Base-by-base conservation (phyloP, 805 yeast species). In the Wickerhamomyces ciferrii region DNA sequence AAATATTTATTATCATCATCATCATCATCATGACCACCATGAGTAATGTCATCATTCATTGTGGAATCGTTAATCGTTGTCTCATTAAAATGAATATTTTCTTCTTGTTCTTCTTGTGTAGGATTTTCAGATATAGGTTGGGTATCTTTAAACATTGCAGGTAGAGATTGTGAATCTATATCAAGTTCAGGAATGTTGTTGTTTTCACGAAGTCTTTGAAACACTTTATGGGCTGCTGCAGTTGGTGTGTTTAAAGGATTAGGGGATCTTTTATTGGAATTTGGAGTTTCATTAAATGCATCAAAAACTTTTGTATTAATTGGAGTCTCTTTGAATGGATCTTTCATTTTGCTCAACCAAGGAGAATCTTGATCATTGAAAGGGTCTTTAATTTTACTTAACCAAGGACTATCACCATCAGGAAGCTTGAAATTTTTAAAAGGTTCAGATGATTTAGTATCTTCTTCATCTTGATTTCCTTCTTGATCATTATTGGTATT, bases 311-410 rank as follows among this genome's bases (percentile, higher is more conserved):
- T 51, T 32, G 42, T 35, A 27, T 13, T 34, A 9, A 39, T 24
- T 5, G 61, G 60, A 0, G 63, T 58, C 13, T 56, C 61, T 29
- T 62, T 66, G 49, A 72, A 72, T 7, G 76, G 76, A 48, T 72
- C 62, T 24, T 51, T 56, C 18, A 69, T 54, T 29, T 61, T 62
- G 20, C 54, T 58, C 17, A 68, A 44, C 55, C 61, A 58, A 4
- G 64, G 59, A n/a, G 54, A 53, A 17, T 50, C 50, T 2, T 52
- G 27, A 17, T 53, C 47, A 27, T 39, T 21, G 19, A 69, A 68
- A 18, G 73, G 72, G 47, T 69, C 59, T 23, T 52, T 52, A 4
- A 66, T 52, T 21, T 56, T 59, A 20, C 52, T 53, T 13, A 63
- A 14, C 53, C 53, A 49, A 5, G 54, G 54, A 15, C 53, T 51